These are phyloP conservation scores for Brassica juncea DNA, from an alignment of 345 rosid species.

Conservation along the genomic window DNA sequence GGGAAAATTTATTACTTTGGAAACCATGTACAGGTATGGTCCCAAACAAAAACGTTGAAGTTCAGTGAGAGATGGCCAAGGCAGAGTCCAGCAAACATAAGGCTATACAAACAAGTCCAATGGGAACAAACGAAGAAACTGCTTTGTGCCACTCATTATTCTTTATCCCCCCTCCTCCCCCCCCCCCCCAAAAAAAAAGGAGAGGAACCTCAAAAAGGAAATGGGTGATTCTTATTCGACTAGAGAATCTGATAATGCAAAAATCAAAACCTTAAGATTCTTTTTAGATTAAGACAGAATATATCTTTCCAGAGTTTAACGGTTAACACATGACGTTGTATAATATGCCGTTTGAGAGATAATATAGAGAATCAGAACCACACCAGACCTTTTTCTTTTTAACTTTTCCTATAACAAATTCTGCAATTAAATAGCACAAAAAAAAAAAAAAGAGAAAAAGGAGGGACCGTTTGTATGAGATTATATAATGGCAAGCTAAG, in stretches of 20 bases:
- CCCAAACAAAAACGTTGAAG: slow-evolving; percentile 24
- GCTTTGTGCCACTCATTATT: slow-evolving; percentile 37
- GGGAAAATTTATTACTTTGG: background rate
- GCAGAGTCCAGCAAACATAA: slow-evolving; percentile 13
- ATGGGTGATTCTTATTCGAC: slow-evolving; percentile 40
- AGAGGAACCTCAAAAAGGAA: slow-evolving; percentile 24
- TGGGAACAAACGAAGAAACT: slow-evolving; percentile 27
- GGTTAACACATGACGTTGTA: slow-evolving; percentile 32
- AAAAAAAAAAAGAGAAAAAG: slow-evolving; percentile 21
- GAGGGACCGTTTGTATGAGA: slow-evolving; percentile 39
- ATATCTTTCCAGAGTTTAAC: slow-evolving; percentile 36
- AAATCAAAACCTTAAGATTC: slow-evolving; percentile 29
- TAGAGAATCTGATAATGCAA: slow-evolving; percentile 37
- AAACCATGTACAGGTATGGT: slow-evolving; percentile 1
- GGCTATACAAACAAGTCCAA: slow-evolving; percentile 20
- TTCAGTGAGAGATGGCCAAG: slow-evolving; percentile 22
- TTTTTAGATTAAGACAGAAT: slow-evolving; percentile 37
- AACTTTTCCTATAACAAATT: slow-evolving; percentile 10
- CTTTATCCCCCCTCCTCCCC: slow-evolving; percentile 1
- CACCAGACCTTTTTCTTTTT: slow-evolving; percentile 22
- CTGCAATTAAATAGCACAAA: slow-evolving; percentile 16
- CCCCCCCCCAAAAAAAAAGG: background rate
- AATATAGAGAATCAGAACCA: slow-evolving; percentile 38
- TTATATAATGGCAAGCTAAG: slow-evolving; percentile 36
- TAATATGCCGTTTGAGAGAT: slow-evolving; percentile 36